Base-by-base conservation (phyloP, 805 yeast species). In the Sugiyamaella lignohabitans region DNA sequence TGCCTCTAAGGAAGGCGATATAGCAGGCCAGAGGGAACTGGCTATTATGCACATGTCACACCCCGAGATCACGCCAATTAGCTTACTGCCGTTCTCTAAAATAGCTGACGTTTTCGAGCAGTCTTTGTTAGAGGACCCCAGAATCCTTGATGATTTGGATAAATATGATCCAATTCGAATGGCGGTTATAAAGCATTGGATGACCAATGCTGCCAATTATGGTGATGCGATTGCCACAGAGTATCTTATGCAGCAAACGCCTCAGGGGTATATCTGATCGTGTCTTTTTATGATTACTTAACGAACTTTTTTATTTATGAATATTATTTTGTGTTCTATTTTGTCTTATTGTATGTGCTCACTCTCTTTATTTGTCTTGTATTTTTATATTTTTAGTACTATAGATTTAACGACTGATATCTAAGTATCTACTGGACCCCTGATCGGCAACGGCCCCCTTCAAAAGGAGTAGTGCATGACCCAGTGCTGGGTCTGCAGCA, bases 171-270 rank as follows among this genome's bases (percentile, higher is more conserved):
- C 62, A 3, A 46, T 58, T 18, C 53, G 61, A 22, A 59, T 59
- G 62, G 60, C 61, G 3, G 45, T 59, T n/a, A 49, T 57, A 41
- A 53, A 52, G 42, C 61, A 59, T 38, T 58, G 60, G 59, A 59
- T 59, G 62, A 10, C 47, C 6, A 42, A 39, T 20, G 61, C 62
- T 1, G 58, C 61, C 11, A 40, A 41, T 18, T 47, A 50, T 14
- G 61, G 60, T 4, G 62, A 59, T 41, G 55, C 46, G 32, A 58
- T 59, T 44, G 62, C 62, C 19, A 47, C 40, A 8, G 62, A 59
- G 41, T 59, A 59, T 40, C 40, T 59, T 35, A 36, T 41, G 21
- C 62, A 58, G 19, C 41, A 38, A 38, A 23, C 29, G 8, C 41
- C 41, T 8, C 20, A 17, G 11, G 38, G 38, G 17, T 35, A 35